Evolutionary conservation across 2,329 filamentous ascomycete species (phyloP), one percentile per base, ranked within the genome.

Genomic region (Ceratocystis colombiana): DNA sequence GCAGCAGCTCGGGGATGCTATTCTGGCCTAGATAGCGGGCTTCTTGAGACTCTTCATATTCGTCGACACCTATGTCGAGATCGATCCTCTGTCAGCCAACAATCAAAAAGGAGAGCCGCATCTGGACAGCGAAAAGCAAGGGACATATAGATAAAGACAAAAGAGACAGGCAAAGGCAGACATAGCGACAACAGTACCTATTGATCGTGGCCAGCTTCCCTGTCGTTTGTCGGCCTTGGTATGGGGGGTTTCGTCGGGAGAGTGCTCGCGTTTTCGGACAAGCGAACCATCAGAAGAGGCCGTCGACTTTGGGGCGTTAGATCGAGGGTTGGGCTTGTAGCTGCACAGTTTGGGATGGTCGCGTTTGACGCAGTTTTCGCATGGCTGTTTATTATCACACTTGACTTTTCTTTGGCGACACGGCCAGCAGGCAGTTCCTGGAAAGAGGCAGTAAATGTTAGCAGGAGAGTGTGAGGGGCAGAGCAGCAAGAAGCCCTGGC

Each of bases 321-420:
- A 71, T 62, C 71, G 71, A 12, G 72, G 74, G 72, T 86, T 87
- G 15, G 84, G 84, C 72, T 86, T 86, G 75, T 87, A 87, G 33
- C 83, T 86, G 72, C 84, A 87, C 63, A 87, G 76, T 73, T 82
- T 79, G 1, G 84, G 79, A 70, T 87, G 84, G 68, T 87, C 84
- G 65, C 84, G 77, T 76, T 86, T 86, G 71, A 85, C 80, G 71
- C 84, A 87, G 72, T 87, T 87, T 71, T 87, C 84, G 73, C 84
- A 87, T 0, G 84, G 84, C 71, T 85, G 80, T 73, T 86, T 84
- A 73, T 86, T 87, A 75, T 87, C 84, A 73, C 84, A 87, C 75
- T 87, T 87, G 50, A 87, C 84, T 74, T 87, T 87, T 69, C 84
- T 79, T 73, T 87, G 84, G 59, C 84, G 79, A 72, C 84, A 87